Evolutionary conservation across 2,329 filamentous ascomycete species (phyloP), one percentile per base, ranked within the genome.

Genomic region (Diplocarpon mali): DNA sequence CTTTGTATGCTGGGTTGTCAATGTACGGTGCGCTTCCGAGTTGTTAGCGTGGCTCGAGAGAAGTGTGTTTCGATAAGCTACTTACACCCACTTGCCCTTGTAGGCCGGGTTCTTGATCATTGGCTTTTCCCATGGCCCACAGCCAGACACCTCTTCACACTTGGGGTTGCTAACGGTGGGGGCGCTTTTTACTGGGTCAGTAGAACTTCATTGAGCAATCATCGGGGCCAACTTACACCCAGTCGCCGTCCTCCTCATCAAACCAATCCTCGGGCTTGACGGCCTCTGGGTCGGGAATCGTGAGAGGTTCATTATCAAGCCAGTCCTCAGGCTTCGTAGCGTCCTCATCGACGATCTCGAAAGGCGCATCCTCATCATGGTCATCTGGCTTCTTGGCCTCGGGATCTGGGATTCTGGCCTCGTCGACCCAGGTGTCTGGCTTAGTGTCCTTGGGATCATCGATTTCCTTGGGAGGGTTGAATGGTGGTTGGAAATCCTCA

Each of bases 181-280:
- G 42, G 89, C 45, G 40, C 46, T 41, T 15, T n/a, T 11, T 8
- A 5, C 17, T 6, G 30, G 14, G 42, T 36, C 42, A 36, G 38
- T 37, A 35, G 10, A 4, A 34, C 15, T 13, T 34, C 24, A 11
- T 7, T 24, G 15, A 2, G 5, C 3, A 13, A 27, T 17, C 14
- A 5, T 20, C 17, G 14, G 14, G 11, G 24, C 15, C 12, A 8
- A 27, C 29, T 46, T 37, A 38, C 38, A 94, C 67, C 88, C 89
- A 98, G 73, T 98, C 92, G 67, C 92, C 92, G 66, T 98, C 92
- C 72, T 98, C 92, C 73, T 98, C 92, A 48, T 98, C 90, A 70
- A 95, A 90, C 92, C 92, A 98, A 65, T 96, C 92, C 70, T 95
- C 89, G 52, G 92, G 92, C 83, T 96, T 98, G 72, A 85, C 75